These are phyloP conservation scores for Herpetomonas tarakana DNA, from an alignment of 208 protist genomes.

Conservation along the genomic window DNA sequence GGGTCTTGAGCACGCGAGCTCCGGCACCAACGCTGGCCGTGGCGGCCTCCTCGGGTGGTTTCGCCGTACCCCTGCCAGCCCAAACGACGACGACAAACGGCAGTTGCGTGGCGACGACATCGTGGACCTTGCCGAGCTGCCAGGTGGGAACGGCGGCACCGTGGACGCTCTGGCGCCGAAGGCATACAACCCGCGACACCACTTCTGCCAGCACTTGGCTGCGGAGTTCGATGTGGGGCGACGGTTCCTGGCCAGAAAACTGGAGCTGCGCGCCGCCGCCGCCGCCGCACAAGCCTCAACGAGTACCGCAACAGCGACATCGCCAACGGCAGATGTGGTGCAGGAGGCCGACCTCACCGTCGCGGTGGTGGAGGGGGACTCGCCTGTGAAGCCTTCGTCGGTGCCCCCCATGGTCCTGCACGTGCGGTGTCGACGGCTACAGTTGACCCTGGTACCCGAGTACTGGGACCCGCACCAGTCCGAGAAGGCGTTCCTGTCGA, in stretches of 20 bases:
- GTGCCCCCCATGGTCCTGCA: slow-evolving; percentile 1
- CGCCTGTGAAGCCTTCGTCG: not conserved
- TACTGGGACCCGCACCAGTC: slow-evolving; percentile 9
- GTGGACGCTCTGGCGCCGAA: no score
- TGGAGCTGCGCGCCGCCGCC: not conserved
- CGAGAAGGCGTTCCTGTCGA: slow-evolving; percentile 13
- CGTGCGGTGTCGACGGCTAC: slow-evolving; percentile 6
- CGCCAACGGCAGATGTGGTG: not conserved
- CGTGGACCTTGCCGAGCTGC: not conserved
- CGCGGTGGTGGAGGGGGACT: not conserved
- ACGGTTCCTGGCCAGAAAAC: slow-evolving; percentile 4
- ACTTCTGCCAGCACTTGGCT: slow-evolving; percentile 2
- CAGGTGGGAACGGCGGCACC: not conserved
- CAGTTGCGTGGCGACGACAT: no score
- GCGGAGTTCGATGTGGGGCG: slow-evolving; percentile 3
- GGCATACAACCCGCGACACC: not conserved
- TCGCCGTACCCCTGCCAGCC: not conserved
- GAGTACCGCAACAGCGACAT: not conserved
- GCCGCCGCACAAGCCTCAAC: not conserved
- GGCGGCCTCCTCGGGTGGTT: not conserved
- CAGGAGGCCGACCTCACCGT: not conserved
- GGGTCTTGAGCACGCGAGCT: not conserved
- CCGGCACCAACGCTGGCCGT: not conserved
- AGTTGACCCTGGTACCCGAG: slow-evolving; percentile 7
- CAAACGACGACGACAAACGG: no score